Base-by-base conservation (phyloP, 176 grass and related monocot genomes). In the Triticum turgidum region DNA sequence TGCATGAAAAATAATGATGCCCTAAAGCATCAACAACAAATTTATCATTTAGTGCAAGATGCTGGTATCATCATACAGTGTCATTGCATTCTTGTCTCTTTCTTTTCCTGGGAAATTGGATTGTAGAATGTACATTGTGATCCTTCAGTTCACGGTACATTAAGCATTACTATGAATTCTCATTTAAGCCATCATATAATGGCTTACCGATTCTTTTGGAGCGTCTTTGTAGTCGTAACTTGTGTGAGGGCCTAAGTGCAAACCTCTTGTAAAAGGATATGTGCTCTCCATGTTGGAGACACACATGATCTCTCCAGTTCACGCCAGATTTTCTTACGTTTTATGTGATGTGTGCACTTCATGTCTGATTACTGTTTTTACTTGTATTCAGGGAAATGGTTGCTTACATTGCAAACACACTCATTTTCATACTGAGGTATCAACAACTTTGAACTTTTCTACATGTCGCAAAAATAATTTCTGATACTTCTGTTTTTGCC, bases 361-460 rank as follows among this genome's bases (percentile, higher is more conserved):
- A 33, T 88, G 27, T 66, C 72, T 83, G 41, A 81, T 87, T 54
- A 10, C 8, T 59, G 3, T 75, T 92, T 92, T 87, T 88, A 27
- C 61, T 67, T 87, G 32, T 90, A 88, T 89, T 83, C 86, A 98
- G 96, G 96, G 96, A 98, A 91, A 98, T 98, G 96, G 92, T 98
- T 45, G 81, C 96, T 51, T 98, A 98, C 79, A 98, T 98, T 76
- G 96, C 96, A 22, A 98, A 98, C 70, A 98, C 96, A 64, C 81
- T 98, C 65, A 92, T 98, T 82, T 98, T 98, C 91, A 98, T 98
- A 82, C 78, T 98, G 84, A 98, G 96, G 96, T 98, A 95, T 56
- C 76, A 21, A 17, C 65, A 51, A 9, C 12, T 75, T 51, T 76
- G 7, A 76, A 64, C 52, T 35, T 71, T 30, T 39, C 76, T 21